Evolutionary conservation across 2,329 filamentous ascomycete species (phyloP).

Genomic region (Penicillium hesseltinei): DNA sequence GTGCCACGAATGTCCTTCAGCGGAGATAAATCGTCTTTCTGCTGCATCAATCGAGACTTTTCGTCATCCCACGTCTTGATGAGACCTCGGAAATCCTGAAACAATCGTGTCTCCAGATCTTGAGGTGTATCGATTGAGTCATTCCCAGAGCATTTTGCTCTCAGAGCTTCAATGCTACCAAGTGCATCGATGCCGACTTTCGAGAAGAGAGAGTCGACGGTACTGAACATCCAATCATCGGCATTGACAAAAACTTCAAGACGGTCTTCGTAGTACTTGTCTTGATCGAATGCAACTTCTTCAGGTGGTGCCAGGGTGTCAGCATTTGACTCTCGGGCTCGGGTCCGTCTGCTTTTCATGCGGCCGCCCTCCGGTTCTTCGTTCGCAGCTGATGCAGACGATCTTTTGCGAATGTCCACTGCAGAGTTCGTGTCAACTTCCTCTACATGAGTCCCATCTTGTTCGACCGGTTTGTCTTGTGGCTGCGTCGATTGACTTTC

Average conservation of each 20-base stretch:
- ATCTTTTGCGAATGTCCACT: constrained; percentile 56
- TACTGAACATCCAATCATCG: constrained; percentile 58
- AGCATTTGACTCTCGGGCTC: constrained; percentile 57
- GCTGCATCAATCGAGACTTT: constrained; percentile 45
- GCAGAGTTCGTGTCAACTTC: constrained; percentile 35
- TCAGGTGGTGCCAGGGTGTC: constrained; percentile 48
- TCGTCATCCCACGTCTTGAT: constrained; percentile 47
- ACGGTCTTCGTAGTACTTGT: constrained; percentile 55
- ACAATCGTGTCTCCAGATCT: constrained; percentile 30
- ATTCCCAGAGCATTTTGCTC: constrained; percentile 23
- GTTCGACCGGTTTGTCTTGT: constrained; percentile 19
- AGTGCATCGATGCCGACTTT: constrained; percentile 51
- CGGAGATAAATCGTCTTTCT: constrained; percentile 50
- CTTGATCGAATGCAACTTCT: constrained; percentile 51
- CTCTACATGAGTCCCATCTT: constrained; percentile 27
- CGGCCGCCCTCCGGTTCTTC: constrained; percentile 59
- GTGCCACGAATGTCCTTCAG: constrained; percentile 50
- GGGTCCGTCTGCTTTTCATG: constrained; percentile 59
- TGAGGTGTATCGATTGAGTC: constrained; percentile 18
- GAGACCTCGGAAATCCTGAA: constrained; percentile 46
- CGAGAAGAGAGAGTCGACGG: constrained; percentile 52
- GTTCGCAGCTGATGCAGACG: constrained; percentile 58
- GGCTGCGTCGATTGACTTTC: constrained; percentile 30
- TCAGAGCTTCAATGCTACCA: constrained; percentile 42
- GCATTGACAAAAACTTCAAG: constrained; percentile 54